phyloP scores from a whole-genome alignment of 306 rosid species.

The Glycine latifolia region DNA sequence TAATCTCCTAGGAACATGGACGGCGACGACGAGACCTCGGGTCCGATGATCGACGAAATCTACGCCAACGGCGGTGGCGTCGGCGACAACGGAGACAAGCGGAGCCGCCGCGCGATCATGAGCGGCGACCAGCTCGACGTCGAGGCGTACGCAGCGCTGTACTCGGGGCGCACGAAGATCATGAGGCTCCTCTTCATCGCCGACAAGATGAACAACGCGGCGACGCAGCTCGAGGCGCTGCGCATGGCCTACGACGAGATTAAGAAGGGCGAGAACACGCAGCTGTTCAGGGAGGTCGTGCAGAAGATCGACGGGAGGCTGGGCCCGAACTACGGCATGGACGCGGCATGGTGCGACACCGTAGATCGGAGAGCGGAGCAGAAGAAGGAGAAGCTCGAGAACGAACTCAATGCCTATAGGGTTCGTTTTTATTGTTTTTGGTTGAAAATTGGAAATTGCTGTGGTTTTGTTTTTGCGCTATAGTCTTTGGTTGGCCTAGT shows the following conservation, averaged over 20 bases:
- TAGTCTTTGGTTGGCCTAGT: background rate
- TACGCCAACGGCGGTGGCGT: slow-evolving; percentile 68
- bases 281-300: slow-evolving; percentile 77
- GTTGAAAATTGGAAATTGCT: background rate
- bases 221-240: slow-evolving; percentile 87
- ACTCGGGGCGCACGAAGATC: slow-evolving; percentile 89
- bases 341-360: slow-evolving; percentile 70
- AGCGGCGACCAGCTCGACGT: slow-evolving; percentile 96
- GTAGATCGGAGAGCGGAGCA: slow-evolving; percentile 86
- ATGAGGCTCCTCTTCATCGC: slow-evolving; percentile 83
- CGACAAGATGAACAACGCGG: slow-evolving; percentile 51
- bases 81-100: slow-evolving; percentile 59
- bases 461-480: background rate
- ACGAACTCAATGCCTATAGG: slow-evolving; percentile 93
- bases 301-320: slow-evolving; percentile 79
- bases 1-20: slow-evolving; percentile 56
- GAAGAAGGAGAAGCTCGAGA: slow-evolving; percentile 96
- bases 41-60: slow-evolving; percentile 84
- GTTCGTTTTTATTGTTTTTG: slow-evolving; percentile 39
- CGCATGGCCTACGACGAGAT: slow-evolving; percentile 98
- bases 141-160: slow-evolving; percentile 87
- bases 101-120: slow-evolving; percentile 65
- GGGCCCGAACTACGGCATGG: slow-evolving; percentile 69
- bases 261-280: slow-evolving; percentile 96
- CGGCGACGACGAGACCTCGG: slow-evolving; percentile 74